Percentiles rank a stretch among this genome's conserved stretches.
Conservation (phyloP, 2,329 filamentous ascomycete genomes). For the Neonectria neomacrospora region DNA sequence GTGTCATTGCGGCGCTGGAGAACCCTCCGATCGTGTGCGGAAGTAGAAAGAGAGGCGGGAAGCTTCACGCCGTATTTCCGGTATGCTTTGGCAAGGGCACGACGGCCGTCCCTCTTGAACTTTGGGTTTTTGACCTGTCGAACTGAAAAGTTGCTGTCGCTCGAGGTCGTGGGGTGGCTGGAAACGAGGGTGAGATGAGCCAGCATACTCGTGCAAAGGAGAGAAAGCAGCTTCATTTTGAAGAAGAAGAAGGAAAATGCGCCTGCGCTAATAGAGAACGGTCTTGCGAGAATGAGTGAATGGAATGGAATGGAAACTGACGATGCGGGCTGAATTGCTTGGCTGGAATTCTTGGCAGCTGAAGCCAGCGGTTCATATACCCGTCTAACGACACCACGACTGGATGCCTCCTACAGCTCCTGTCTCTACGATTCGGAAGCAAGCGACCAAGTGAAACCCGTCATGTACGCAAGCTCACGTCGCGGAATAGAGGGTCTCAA, state of each 20-base stretch:
- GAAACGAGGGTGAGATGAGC: constrained; percentile 7
- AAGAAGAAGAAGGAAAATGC: not conserved
- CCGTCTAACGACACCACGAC: not conserved
- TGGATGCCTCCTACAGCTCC: not conserved
- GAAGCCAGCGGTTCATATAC: not conserved
- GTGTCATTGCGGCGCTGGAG: constrained; percentile 38
- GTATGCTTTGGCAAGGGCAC: constrained; percentile 50
- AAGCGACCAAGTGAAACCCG: not conserved
- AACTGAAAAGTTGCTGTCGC: constrained; percentile 43
- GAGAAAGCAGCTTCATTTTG: not conserved
- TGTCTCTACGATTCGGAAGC: not conserved
- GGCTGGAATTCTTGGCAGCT: not conserved
- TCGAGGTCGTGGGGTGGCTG: constrained; percentile 2
- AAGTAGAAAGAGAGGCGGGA: constrained; percentile 33
- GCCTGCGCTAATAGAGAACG: not conserved
- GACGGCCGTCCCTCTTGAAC: constrained; percentile 49
- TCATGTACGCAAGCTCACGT: not conserved
- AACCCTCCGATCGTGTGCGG: constrained; percentile 36
- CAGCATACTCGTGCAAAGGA: not conserved
- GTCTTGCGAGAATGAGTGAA: not conserved
- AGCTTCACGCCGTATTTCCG: constrained; percentile 51
- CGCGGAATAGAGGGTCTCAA: not conserved
- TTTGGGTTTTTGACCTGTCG: constrained; percentile 52
- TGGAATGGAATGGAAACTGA: not conserved
- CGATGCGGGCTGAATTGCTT: not conserved